Evolutionary conservation across 805 yeast species (phyloP).

Genomic region (Wickerhamiella cacticola): DNA sequence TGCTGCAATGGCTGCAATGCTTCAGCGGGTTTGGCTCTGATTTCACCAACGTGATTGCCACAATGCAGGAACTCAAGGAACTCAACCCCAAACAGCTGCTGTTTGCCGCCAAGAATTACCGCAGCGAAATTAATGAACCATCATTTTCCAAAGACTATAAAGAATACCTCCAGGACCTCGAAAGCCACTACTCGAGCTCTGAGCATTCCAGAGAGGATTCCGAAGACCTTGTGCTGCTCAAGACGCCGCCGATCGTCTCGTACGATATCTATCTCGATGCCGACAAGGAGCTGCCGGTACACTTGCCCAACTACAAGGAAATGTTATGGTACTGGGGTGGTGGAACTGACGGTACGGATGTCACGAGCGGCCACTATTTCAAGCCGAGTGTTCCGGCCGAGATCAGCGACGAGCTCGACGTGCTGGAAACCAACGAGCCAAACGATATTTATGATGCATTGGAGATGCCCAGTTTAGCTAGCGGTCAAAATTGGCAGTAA

Average conservation of each 20-base stretch:
- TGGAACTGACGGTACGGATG: conserved; percentile 51
- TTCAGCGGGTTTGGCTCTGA: conserved; percentile 55
- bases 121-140: conserved; percentile 71
- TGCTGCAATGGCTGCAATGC: conserved; percentile 85
- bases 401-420: conserved; percentile 17
- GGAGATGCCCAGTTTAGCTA: conserved; percentile 2
- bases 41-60: conserved; percentile 30
- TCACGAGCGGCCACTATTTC: conserved; percentile 16
- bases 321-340: conserved; percentile 65
- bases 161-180: conserved; percentile 33
- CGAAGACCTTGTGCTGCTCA: conserved; percentile 11
- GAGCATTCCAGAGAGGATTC: conserved; percentile 16
- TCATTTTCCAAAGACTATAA: conserved; percentile 46
- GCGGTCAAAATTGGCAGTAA: neutral
- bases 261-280: conserved; percentile 28
- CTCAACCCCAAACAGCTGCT: conserved; percentile 60
- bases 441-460: conserved; percentile 2
- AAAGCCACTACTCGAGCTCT: conserved; percentile 23
- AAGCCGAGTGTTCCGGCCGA: conserved; percentile 20
- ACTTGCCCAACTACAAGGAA: conserved; percentile 64
- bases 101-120: conserved; percentile 60
- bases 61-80: conserved; percentile 45
- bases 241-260: conserved; percentile 15
- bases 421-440: conserved; percentile 12
- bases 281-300: conserved; percentile 35